Conservation (phyloP, 2,329 filamentous ascomycete species). For the Xylaria multiplex region DNA sequence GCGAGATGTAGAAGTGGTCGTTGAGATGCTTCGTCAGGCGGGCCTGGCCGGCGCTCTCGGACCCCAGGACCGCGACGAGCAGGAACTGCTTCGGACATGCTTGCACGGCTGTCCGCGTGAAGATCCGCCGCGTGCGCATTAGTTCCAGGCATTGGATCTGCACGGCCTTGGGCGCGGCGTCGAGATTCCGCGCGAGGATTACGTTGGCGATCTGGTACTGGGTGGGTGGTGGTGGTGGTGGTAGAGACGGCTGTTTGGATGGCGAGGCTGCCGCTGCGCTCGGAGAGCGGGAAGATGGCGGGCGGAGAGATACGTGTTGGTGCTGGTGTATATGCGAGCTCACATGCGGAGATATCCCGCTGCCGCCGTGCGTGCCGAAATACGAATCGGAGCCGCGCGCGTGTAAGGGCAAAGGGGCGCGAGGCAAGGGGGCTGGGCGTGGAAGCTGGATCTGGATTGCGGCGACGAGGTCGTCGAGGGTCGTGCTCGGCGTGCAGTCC, state of each 20-base stretch:
- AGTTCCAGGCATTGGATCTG: slow-evolving; percentile 86
- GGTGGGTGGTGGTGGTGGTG: slow-evolving; percentile 20
- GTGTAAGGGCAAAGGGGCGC: slow-evolving; percentile 41
- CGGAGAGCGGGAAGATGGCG: slow-evolving; percentile 14
- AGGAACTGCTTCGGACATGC: slow-evolving; percentile 81
- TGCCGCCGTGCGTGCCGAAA: slow-evolving; percentile 14
- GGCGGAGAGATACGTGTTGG: slow-evolving; percentile 5
- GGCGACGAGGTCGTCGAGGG: slow-evolving; percentile 81
- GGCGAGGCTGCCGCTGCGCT: slow-evolving; percentile 13
- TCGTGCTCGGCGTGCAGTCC: slow-evolving; percentile 76
- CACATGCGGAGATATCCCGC: not conserved
- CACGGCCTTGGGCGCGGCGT: slow-evolving; percentile 76
- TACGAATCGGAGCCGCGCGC: slow-evolving; percentile 39
- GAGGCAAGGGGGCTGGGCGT: slow-evolving; percentile 42
- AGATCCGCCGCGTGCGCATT: slow-evolving; percentile 80
- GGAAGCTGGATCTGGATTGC: slow-evolving; percentile 67
- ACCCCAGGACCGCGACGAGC: slow-evolving; percentile 75
- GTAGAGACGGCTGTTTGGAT: slow-evolving; percentile 12
- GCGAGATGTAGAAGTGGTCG: slow-evolving; percentile 87
- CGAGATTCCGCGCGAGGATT: slow-evolving; percentile 82
- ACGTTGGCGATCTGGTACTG: slow-evolving; percentile 74
- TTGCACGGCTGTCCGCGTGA: slow-evolving; percentile 78
- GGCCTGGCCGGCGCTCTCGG: slow-evolving; percentile 52
- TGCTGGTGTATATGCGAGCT: slow-evolving; percentile 14
- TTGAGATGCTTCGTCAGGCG: slow-evolving; percentile 71